These are phyloP conservation scores for Candida sp. DNA, from an alignment of 1,139 yeast genomes.

Conservation along the genomic window DNA sequence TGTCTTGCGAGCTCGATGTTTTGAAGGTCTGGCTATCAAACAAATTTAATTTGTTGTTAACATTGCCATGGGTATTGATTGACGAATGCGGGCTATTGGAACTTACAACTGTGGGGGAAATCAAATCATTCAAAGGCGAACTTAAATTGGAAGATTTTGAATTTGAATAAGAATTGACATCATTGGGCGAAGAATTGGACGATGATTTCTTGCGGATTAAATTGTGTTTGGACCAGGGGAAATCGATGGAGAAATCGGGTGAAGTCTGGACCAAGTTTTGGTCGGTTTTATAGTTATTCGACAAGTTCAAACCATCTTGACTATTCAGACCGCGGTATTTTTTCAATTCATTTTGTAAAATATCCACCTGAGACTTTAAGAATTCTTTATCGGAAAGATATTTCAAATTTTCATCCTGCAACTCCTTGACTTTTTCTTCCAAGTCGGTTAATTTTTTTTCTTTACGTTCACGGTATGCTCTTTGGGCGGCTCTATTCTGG, in stretches of 20 bases:
- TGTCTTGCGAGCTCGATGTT: background rate
- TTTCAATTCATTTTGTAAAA: conserved; percentile 68
- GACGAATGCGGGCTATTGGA: background rate
- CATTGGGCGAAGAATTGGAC: conserved; percentile 1
- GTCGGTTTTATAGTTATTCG: conserved; percentile 32
- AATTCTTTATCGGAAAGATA: conserved; percentile 70
- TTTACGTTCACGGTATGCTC: conserved; percentile 94
- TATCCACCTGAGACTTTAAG: conserved; percentile 70
- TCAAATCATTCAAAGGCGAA: background rate
- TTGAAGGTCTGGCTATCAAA: background rate
- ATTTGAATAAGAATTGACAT: background rate
- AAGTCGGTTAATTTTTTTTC: conserved; percentile 84
- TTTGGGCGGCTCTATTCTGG: conserved; percentile 95
- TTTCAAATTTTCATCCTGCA: conserved; percentile 68
- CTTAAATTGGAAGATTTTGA: background rate
- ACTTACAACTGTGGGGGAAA: background rate
- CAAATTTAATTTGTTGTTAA: background rate
- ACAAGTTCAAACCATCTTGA: conserved; percentile 17
- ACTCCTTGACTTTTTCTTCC: conserved; percentile 67
- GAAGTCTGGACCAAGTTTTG: conserved; percentile 28
- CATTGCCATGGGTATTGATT: background rate
- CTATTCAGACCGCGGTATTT: conserved; percentile 49
- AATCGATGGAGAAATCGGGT: conserved; percentile 21
- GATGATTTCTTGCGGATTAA: conserved; percentile 5
- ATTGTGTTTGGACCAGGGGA: conserved; percentile 34